These are phyloP conservation scores for Hypoxylon sp. DNA, from an alignment of 2,329 filamentous ascomycete species.

Conservation along the genomic window DNA sequence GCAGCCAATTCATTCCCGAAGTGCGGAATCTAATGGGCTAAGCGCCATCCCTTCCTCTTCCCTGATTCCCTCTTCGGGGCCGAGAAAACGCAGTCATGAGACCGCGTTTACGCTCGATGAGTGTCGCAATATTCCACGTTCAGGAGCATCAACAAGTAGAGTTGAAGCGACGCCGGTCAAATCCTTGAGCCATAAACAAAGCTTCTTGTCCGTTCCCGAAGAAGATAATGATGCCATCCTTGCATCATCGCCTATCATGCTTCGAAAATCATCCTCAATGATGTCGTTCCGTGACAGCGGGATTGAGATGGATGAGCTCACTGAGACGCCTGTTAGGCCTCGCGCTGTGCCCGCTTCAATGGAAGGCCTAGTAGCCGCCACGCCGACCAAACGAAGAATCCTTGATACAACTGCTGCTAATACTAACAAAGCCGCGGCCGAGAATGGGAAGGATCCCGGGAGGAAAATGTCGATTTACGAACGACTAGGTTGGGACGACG, in stretches of 20 bases:
- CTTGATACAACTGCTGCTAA: constrained; percentile 17
- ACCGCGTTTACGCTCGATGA: constrained; percentile 53
- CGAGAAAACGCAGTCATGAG: constrained; percentile 54
- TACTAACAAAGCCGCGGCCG: neutral
- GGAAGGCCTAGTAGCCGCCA: constrained; percentile 45
- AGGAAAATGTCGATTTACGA: constrained; percentile 66
- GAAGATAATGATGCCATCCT: constrained; percentile 50
- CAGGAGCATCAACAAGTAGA: constrained; percentile 41
- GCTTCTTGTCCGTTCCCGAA: constrained; percentile 46
- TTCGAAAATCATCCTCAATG: constrained; percentile 46
- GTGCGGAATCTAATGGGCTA: constrained; percentile 39
- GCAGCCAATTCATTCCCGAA: constrained; percentile 51
- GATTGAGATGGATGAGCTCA: constrained; percentile 48
- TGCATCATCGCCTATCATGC: constrained; percentile 52
- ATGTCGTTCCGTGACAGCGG: constrained; percentile 51
- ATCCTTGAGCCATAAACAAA: constrained; percentile 33
- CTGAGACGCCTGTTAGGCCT: constrained; percentile 59
- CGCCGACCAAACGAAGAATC: constrained; percentile 47
- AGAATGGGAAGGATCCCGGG: constrained; percentile 37
- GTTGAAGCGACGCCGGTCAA: constrained; percentile 50
- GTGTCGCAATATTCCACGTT: constrained; percentile 52
- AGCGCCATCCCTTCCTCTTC: constrained; percentile 57
- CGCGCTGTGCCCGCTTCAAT: constrained; percentile 44
- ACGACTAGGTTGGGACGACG: constrained; percentile 71
- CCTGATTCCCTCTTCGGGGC: constrained; percentile 61